phyloP scores from a whole-genome alignment of 1,139 yeast species.

The Hyphopichia wangnamkhiaoensis region DNA sequence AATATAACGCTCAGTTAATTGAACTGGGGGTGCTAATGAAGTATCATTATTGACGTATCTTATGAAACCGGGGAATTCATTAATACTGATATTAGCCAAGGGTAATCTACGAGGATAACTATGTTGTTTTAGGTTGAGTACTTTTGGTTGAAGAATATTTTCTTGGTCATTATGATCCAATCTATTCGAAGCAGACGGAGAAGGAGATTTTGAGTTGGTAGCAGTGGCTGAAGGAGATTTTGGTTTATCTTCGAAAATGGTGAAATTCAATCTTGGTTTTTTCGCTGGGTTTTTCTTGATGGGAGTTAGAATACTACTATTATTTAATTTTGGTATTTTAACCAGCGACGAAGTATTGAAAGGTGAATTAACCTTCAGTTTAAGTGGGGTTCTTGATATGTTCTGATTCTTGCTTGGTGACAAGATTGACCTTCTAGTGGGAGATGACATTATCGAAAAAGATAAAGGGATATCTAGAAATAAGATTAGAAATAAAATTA shows the following conservation, averaged over 20 bases:
- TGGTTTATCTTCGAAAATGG: constrained; percentile 39
- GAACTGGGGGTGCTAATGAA: constrained; percentile 11
- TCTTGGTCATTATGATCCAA: constrained; percentile 43
- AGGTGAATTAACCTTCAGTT: constrained; percentile 1
- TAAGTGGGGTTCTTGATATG: constrained; percentile 14
- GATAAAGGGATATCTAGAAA: neutral
- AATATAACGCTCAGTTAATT: constrained; percentile 30
- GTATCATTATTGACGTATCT: constrained; percentile 10
- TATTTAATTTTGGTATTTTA: constrained; percentile 3
- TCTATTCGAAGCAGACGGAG: constrained; percentile 18
- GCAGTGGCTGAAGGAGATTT: constrained; percentile 1
- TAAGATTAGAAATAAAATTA: no score
- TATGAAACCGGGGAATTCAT: constrained; percentile 37
- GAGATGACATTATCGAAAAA: constrained; percentile 17
- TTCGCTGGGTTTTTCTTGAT: constrained; percentile 6
- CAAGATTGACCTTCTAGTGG: constrained; percentile 31
- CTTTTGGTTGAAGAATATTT: constrained; percentile 43
- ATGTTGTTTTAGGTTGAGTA: constrained; percentile 8
- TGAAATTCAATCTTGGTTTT: constrained; percentile 27
- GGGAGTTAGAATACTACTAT: neutral
- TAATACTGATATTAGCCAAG: constrained; percentile 32
- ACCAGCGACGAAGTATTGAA: neutral
- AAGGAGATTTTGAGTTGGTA: neutral
- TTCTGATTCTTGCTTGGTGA: constrained; percentile 24
- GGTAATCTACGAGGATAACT: constrained; percentile 25